Base-by-base conservation (phyloP, 2,329 filamentous ascomycete genomes). In the Penicillium sp. region DNA sequence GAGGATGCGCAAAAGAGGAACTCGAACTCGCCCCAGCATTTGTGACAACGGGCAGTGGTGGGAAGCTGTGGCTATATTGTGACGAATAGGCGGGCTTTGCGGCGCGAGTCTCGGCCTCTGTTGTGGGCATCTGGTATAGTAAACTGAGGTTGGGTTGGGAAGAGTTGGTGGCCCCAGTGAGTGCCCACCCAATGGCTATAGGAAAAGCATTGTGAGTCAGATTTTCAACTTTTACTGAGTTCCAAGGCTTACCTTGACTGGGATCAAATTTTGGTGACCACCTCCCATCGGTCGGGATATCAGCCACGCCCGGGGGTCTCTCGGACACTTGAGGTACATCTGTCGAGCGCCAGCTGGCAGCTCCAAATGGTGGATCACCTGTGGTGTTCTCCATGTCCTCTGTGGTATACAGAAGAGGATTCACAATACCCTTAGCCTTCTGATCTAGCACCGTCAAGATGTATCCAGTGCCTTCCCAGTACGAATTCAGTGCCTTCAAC, bases 161-260 rank as follows among this genome's bases (percentile, higher is more conserved):
- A 3, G 91, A 95, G 68, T 96, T 92, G 54, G 91, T 92, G 1
- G 89, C 93, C 14, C 92, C 92, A 0, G 92, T 92, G n/a, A 96
- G 77, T 8, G 91, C 92, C 89, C 90, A 96, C 1, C 91, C 92
- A 57, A 96, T 91, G 0, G 85, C 84, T 83, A 60, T 54, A 16
- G 78, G 80, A 9, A 78, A 77, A 23, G 10, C 11, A 13, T 13
- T 57, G 56, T 58, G 59, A 65, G 58, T 49, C 50, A 4, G 6
- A 13, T 13, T 13, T 14, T 5, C 11, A 6, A 23, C 6, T 1
- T 14, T 33, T 6, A 21, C 4, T 7, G 11, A 23, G 5, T 42
- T 42, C 10, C 11, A 14, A 14, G n/a, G 19, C 19, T 42, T 71
- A 85, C 71, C 81, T 77, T 84, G 81, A 65, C 76, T 80, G 10